Evolutionary conservation across 2,329 filamentous ascomycete species (phyloP).

Genomic region (Pseudogymnoascus sp.): DNA sequence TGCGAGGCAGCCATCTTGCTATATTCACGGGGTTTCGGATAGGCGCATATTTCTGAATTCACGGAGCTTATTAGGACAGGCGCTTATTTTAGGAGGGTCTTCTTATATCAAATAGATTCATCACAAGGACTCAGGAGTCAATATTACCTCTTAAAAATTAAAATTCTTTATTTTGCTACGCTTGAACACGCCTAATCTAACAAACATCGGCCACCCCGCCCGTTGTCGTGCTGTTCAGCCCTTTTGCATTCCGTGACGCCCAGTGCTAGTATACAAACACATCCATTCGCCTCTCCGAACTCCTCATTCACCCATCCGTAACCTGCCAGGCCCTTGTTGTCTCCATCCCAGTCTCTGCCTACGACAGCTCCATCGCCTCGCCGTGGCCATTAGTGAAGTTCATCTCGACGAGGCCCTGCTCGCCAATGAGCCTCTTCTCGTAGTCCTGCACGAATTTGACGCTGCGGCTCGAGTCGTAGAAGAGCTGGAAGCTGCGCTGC

Average conservation of each 20-base stretch:
- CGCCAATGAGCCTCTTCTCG: constrained; percentile 87
- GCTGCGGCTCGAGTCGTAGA: constrained; percentile 83
- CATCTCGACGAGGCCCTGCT: constrained; percentile 74
- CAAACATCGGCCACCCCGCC: constrained; percentile 4
- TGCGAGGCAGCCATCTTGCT: neutral
- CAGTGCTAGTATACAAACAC: constrained; percentile 9
- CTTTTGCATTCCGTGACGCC: constrained; percentile 9
- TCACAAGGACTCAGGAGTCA: neutral
- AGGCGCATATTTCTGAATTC: neutral
- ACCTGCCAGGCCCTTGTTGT: neutral
- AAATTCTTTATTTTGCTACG: neutral
- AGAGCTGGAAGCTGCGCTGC: constrained; percentile 85
- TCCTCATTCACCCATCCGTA: neutral
- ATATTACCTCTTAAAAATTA: neutral
- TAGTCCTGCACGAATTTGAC: constrained; percentile 85
- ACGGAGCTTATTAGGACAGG: neutral
- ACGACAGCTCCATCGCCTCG: constrained; percentile 57
- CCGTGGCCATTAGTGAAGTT: constrained; percentile 48
- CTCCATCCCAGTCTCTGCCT: neutral
- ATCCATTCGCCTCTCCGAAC: constrained; percentile 9
- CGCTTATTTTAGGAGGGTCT: neutral
- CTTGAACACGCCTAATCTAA: constrained; percentile 8
- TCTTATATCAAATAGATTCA: neutral
- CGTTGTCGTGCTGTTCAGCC: neutral
- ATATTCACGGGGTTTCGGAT: neutral